Conservation (phyloP, 164 flowering plant genomes). For the Dillenia suffruticosa region DNA sequence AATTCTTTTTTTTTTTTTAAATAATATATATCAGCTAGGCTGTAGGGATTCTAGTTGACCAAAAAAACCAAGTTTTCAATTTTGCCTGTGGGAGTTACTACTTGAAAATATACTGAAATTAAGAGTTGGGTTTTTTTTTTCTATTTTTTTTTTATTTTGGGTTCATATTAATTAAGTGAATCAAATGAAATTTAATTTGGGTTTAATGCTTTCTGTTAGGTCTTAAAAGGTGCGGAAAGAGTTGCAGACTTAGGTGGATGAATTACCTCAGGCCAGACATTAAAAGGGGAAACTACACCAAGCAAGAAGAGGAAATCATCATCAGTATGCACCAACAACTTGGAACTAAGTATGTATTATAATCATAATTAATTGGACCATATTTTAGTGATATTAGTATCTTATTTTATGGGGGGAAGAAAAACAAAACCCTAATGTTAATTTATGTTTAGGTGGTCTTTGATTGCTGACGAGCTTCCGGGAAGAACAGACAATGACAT, state of each 20-base stretch:
- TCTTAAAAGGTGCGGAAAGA: conserved; percentile 20
- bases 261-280: conserved; percentile 19
- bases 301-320: conserved; percentile 18
- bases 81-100: not conserved
- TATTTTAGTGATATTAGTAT: not conserved
- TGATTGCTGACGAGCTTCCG: not conserved
- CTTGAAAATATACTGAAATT: not conserved
- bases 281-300: conserved; percentile 20
- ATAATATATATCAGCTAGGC: not conserved
- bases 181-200: too few species aligned
- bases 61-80: not conserved
- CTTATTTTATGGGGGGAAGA: not conserved
- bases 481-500: conserved; percentile 6
- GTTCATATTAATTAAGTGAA: too few species aligned
- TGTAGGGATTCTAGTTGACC: not conserved
- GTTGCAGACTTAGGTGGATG: conserved; percentile 25
- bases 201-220: conserved; percentile 3
- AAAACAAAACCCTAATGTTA: not conserved
- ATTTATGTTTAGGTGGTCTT: not conserved
- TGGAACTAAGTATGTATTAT: conserved; percentile 19
- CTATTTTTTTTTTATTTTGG: too few species aligned
- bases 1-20: not conserved
- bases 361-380: too few species aligned
- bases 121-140: too few species aligned
- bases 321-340: conserved; percentile 5